Percentiles rank a stretch among this genome's conserved stretches.
Conservation (phyloP, 202 grass and related monocot genomes). For the Setaria viridis region DNA sequence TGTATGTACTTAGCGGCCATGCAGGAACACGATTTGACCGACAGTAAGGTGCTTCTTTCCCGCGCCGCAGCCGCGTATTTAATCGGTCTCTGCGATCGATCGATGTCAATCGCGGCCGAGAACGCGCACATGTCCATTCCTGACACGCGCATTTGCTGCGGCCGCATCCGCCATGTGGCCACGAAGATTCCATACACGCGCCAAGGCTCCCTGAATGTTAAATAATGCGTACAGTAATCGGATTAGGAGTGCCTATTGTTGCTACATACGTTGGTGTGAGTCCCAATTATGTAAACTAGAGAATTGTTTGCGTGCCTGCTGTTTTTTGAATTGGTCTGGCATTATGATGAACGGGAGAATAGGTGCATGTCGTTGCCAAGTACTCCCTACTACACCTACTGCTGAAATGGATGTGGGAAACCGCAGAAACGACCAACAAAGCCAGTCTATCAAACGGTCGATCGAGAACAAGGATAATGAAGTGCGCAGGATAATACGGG, state of each 20-base stretch:
- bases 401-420: not conserved
- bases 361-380: not conserved
- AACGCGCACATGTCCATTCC: constrained; percentile 6
- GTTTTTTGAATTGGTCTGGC: constrained; percentile 1
- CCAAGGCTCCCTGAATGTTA: not conserved
- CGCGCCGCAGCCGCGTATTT: constrained; percentile 19
- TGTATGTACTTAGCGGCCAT: not conserved
- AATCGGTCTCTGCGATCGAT: constrained; percentile 5
- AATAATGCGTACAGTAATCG: not conserved
- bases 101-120: not conserved
- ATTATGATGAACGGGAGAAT: not conserved
- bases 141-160: constrained; percentile 45
- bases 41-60: constrained; percentile 13
- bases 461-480: constrained; percentile 1
- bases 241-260: not conserved
- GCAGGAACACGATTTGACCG: constrained; percentile 28
- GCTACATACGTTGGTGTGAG: too few species aligned
- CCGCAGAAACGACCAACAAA: not conserved
- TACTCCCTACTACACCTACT: not conserved
- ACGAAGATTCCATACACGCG: constrained; percentile 37
- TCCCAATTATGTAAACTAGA: too few species aligned
- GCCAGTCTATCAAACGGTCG: not conserved
- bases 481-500: not conserved
- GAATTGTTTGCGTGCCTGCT: not conserved
- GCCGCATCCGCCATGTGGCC: constrained; percentile 29